A percentile compares a stretch with the other conserved stretches of the same genome.
Evolutionary conservation across 306 rosid genomes (phyloP).

Genomic region (Oemleria cerasiformis): DNA sequence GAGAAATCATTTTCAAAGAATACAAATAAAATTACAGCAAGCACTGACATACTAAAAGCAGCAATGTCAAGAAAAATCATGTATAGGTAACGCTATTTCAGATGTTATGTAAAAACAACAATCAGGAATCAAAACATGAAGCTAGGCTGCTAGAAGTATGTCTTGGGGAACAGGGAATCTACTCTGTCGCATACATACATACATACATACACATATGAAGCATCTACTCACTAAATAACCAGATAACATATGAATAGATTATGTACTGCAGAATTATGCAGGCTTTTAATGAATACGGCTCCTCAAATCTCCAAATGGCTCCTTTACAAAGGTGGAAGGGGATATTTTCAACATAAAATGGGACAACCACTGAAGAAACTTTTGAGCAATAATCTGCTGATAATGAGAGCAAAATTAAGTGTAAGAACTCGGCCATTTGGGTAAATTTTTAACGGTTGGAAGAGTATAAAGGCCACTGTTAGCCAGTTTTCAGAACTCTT

Average conservation of each 20-base stretch:
- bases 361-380: background rate
- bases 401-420: background rate
- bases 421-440: background rate
- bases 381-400: background rate
- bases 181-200: background rate
- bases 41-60: background rate
- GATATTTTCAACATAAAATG: background rate
- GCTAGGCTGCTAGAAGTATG: background rate
- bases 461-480: background rate
- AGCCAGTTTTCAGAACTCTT: background rate
- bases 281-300: background rate
- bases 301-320: background rate
- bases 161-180: background rate
- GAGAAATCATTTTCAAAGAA: slow-evolving; percentile 4
- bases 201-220: background rate
- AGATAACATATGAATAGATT: background rate
- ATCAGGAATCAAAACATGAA: background rate
- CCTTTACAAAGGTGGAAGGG: background rate
- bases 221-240: background rate
- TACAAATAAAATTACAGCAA: background rate
- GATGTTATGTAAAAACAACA: background rate
- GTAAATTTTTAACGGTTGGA: background rate
- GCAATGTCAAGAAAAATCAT: background rate
- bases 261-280: background rate
- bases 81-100: background rate